Evolutionary conservation across 148 eudicot species (phyloP).

Genomic region (Mesembryanthemum crystallinum): DNA sequence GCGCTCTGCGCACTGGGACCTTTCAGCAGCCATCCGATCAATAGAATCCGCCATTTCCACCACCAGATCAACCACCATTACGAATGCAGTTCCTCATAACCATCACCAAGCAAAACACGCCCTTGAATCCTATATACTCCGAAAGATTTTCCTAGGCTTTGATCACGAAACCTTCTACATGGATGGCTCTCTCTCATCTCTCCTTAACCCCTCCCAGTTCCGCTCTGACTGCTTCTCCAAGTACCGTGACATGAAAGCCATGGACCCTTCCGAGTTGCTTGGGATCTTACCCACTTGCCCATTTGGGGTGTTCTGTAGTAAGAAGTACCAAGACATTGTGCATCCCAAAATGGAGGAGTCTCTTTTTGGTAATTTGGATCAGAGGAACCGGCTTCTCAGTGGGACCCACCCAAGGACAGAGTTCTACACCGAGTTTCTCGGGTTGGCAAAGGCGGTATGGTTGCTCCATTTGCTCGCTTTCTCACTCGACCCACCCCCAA

Average conservation of each 20-base stretch:
- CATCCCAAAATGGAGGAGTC: conserved; percentile 99
- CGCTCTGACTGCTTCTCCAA: conserved; percentile 79
- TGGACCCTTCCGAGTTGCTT: conserved; percentile 90
- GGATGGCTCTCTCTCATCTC: conserved; percentile 89
- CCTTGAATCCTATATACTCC: conserved; percentile 75
- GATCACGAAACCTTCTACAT: conserved; percentile 98
- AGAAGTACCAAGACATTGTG: conserved; percentile 74
- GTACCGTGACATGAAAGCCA: conserved; percentile 83
- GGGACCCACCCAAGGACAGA: conserved; percentile 81
- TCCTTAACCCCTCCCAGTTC: conserved; percentile 79
- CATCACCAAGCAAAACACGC: conserved; percentile 77
- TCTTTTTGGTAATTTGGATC: conserved; percentile 78
- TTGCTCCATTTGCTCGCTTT: conserved; percentile 90
- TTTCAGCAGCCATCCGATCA: conserved; percentile 79
- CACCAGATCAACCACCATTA: conserved; percentile 23
- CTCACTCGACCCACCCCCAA: conserved; percentile 81
- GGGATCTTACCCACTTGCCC: conserved; percentile 79
- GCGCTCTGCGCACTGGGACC: conserved; percentile 95
- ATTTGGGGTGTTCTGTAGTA: conserved; percentile 77
- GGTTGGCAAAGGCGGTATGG: conserved; percentile 87
- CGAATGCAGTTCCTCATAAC: conserved; percentile 28
- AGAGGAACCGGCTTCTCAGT: conserved; percentile 61
- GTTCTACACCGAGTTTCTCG: conserved; percentile 73
- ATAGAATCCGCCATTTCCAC: conserved; percentile 64
- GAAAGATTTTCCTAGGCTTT: conserved; percentile 84